Conservation (phyloP, 2,329 filamentous ascomycete species). For the Cladosporium colombiae region DNA sequence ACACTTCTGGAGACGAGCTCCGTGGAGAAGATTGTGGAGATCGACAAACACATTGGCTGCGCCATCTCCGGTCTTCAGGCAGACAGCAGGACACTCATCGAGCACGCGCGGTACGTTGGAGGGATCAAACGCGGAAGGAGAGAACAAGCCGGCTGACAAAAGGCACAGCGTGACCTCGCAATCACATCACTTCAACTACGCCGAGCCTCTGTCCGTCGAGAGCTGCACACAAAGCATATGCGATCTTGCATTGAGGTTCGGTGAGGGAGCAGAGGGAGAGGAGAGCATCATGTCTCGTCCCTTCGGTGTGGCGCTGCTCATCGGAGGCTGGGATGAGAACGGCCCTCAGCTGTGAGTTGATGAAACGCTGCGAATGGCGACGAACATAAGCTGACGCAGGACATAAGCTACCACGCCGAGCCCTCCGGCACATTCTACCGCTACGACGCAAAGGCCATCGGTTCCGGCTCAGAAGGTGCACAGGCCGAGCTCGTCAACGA, state of each 20-base stretch:
- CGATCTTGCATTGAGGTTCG: constrained; percentile 92
- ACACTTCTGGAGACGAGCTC: constrained; percentile 96
- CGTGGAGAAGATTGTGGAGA: constrained; percentile 99
- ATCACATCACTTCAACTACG: constrained; percentile 97
- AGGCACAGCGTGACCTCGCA: constrained; percentile 76
- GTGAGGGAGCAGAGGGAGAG: constrained; percentile 86
- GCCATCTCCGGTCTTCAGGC: constrained; percentile 98
- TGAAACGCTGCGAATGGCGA: neutral
- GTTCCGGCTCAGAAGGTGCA: constrained; percentile 93
- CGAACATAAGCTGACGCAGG: neutral
- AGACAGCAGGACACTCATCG: constrained; percentile 95
- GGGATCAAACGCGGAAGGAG: neutral
- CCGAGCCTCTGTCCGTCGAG: constrained; percentile 91
- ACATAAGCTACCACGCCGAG: constrained; percentile 82
- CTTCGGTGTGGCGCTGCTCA: constrained; percentile 93
- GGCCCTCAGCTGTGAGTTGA: constrained; percentile 75
- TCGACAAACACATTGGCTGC: constrained; percentile 97
- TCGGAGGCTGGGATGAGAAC: constrained; percentile 96
- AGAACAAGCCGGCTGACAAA: constrained; percentile 7
- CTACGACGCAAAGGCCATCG: constrained; percentile 98
- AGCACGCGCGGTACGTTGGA: constrained; percentile 71
- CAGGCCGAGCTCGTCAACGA: constrained; percentile 98
- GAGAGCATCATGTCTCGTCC: constrained; percentile 98
- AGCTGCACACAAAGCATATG: constrained; percentile 99
- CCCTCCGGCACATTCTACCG: constrained; percentile 98